Evolutionary conservation across 2,329 filamentous ascomycete species (phyloP), one percentile per base, ranked within the genome.

Genomic region (Fusarium sambucinum): DNA sequence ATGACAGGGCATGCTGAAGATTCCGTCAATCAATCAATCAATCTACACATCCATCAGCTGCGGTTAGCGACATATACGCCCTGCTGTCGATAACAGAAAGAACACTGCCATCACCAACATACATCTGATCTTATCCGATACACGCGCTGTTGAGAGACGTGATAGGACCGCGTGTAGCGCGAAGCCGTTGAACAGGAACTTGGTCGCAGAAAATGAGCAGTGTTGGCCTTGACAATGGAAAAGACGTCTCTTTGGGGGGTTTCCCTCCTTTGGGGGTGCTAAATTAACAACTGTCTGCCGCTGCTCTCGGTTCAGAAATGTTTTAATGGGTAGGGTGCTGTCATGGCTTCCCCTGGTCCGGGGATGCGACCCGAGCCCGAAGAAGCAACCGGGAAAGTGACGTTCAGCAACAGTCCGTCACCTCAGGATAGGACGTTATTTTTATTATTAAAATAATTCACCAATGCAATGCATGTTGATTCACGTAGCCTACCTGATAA

Each of bases 91-190:
- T 29, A 25, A 12, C 38, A 27, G 16, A 54, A 29, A 41, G 32
- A 45, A 21, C 46, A 47, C 14, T 19, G 17, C 9, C 25, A 54
- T 47, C 50, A 38, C 46, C 47, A 52, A 48, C 65, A 51, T 27
- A 33, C 48, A 61, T 38, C 13, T 27, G 27, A 23, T 35, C 44
- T 12, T 38, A 50, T 35, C 23, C 46, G 48, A 59, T 58, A 63
- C 45, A 55, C 52, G 59, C 54, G 58, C 38, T 68, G 50, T 52
- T 52, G 30, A 35, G 50, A 53, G 45, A 27, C 42, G 29, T 66
- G 59, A 63, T 63, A 68, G 47, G 53, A 46, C 63, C 63, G 63
- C 65, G 59, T 55, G 63, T 68, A 68, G 50, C 53, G 65, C 46
- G 65, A 59, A 33, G 50, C 64, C 63, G 59, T 64, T 68, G 54